These are phyloP conservation scores for Alternaria sp. DNA, from an alignment of 2,329 filamentous ascomycete genomes.

Conservation along the genomic window DNA sequence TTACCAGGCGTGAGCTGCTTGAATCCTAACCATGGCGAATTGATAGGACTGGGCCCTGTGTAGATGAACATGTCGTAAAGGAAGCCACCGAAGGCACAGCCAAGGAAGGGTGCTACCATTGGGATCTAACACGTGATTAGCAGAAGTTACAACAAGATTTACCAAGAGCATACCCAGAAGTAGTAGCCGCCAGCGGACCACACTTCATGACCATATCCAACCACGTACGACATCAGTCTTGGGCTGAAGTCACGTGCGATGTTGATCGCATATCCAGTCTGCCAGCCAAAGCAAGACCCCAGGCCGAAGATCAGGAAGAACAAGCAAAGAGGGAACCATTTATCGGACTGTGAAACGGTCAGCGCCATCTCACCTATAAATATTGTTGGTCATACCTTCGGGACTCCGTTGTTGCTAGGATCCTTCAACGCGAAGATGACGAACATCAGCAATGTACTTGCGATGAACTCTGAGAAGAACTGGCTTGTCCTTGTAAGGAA, in stretches of 20 bases:
- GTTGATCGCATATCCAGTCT: constrained; percentile 80
- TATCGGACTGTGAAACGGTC: constrained; percentile 28
- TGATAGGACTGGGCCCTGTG: constrained; percentile 74
- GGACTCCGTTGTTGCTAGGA: constrained; percentile 53
- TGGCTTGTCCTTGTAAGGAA: constrained; percentile 72
- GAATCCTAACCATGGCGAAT: constrained; percentile 72
- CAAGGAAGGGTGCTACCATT: constrained; percentile 74
- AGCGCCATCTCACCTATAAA: background rate
- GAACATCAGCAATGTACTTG: constrained; percentile 73
- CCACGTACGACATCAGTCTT: constrained; percentile 69
- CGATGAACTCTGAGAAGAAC: constrained; percentile 77
- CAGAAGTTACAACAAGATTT: background rate
- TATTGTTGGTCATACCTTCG: constrained; percentile 28
- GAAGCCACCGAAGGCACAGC: constrained; percentile 51
- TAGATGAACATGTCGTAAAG: constrained; percentile 61
- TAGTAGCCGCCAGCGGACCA: constrained; percentile 74
- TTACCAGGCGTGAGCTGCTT: constrained; percentile 55
- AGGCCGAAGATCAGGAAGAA: constrained; percentile 79
- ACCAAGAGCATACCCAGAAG: constrained; percentile 67
- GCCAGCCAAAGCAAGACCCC: constrained; percentile 76
- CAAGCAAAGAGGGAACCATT: constrained; percentile 63
- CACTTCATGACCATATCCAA: constrained; percentile 73
- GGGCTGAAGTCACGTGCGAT: constrained; percentile 76
- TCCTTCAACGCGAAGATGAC: constrained; percentile 75
- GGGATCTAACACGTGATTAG: constrained; percentile 63